phyloP scores from a whole-genome alignment of 129 eudicot species.

The Escallonia herrerae region DNA sequence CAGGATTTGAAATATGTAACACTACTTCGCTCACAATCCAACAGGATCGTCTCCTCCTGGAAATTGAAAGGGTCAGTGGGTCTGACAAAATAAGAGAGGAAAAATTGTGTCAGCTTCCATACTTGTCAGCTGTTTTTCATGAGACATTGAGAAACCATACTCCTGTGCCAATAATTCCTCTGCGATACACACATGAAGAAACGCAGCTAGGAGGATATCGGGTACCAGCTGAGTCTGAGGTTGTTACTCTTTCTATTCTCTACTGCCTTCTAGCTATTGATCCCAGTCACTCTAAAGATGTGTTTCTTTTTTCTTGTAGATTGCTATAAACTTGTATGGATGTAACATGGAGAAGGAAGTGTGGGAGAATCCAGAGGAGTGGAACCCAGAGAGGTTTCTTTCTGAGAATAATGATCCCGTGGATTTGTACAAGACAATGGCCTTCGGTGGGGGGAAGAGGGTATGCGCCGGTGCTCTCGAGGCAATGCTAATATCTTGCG shows the following conservation, averaged over 20 bases:
- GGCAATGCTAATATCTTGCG: conserved; percentile 50
- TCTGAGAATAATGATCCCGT: conserved; percentile 8
- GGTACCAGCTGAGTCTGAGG: conserved; percentile 52
- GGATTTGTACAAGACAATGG: conserved; percentile 44
- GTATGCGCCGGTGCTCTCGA: conserved; percentile 55
- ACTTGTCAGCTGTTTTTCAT: conserved; percentile 38
- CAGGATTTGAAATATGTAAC: not conserved
- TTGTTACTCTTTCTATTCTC: conserved; percentile 12
- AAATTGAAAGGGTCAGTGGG: conserved; percentile 37
- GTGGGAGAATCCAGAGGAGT: conserved; percentile 54
- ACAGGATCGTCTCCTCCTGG: conserved; percentile 28
- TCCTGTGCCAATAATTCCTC: conserved; percentile 40
- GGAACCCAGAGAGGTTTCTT: conserved; percentile 55
- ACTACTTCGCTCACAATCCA: not conserved
- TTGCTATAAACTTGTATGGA: conserved; percentile 43
- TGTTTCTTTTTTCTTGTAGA: not conserved
- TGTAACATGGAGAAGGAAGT: conserved; percentile 47
- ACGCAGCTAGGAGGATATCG: conserved; percentile 45
- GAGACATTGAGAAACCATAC: conserved; percentile 50
- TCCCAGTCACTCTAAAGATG: too few relatives aligned
- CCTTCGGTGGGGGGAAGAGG: conserved; percentile 64
- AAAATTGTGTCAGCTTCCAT: conserved; percentile 35
- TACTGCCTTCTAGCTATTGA: not conserved
- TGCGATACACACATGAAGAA: conserved; percentile 41
- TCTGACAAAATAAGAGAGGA: conserved; percentile 38